Conservation (phyloP, 1,284 basidiomycete species). For the Acaromyces ingoldii region DNA sequence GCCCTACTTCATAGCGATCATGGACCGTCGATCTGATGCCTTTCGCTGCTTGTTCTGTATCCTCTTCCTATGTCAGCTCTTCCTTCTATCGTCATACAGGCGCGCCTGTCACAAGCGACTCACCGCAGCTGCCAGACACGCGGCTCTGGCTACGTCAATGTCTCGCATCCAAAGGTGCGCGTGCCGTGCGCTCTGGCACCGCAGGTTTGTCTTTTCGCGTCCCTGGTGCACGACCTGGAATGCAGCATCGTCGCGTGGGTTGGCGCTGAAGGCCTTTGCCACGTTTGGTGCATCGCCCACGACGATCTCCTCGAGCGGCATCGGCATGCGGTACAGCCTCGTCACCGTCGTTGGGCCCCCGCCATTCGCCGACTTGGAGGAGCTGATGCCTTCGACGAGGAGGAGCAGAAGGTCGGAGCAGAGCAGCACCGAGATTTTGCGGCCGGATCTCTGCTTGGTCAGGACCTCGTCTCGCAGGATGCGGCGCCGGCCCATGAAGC, state of each 20-base stretch:
- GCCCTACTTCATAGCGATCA: no score
- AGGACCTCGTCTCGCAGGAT: constrained; percentile 75
- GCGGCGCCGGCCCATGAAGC: constrained; percentile 68
- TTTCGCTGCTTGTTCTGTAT: no score
- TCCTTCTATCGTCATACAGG: no score
- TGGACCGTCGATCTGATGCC: no score
- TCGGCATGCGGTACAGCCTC: constrained; percentile 34
- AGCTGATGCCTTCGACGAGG: constrained; percentile 10
- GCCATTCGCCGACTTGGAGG: neutral
- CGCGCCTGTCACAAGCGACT: no score
- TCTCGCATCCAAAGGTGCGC: constrained; percentile 16
- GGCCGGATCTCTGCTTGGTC: constrained; percentile 74
- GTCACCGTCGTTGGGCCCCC: constrained; percentile 11
- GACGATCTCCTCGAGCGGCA: constrained; percentile 26
- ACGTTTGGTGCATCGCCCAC: constrained; percentile 16
- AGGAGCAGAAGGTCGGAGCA: constrained; percentile 50
- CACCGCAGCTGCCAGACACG: constrained; percentile 11
- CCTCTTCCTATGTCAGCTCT: no score
- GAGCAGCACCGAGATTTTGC: constrained; percentile 61
- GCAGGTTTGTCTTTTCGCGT: constrained; percentile 10
- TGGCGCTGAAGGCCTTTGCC: no score
- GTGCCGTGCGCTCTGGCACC: neutral
- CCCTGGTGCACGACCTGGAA: constrained; percentile 15
- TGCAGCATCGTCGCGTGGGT: constrained; percentile 11
- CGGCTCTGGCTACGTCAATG: constrained; percentile 11